Evolutionary conservation across 768 basidiomycete species (phyloP), one percentile per base, ranked within the genome.

Genomic region (Filobasidium floriforme): DNA sequence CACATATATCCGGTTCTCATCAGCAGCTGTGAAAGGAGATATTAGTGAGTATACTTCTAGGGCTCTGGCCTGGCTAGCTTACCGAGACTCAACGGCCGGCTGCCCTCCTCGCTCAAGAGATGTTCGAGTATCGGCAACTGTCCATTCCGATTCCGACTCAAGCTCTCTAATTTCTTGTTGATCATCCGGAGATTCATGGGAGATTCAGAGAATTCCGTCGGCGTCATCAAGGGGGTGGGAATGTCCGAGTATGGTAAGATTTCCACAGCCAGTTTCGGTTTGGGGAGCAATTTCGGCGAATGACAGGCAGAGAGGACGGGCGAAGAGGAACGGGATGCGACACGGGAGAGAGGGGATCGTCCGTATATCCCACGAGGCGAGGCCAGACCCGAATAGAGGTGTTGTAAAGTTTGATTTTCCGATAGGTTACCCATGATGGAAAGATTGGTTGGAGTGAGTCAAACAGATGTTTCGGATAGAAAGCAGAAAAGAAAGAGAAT

Each of bases 1-100:
- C 63, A 87, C 88, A 74, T 89, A 94, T 54, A 94, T 89, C 73
- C 89, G 83, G 14, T 81, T 75, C 7, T 83, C 82, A 73, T 87
- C 87, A 1, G 89, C 87, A 29, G 87, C 88, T 69, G 15, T 10
- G 41, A 29, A 37, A 9, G 32, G 32, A 37, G 32, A 37, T 3
- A 3, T 37, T 37, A 3, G 32, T 10, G 0, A 43, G 10, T 18
- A 1, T 18, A 32, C 15, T 10, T 12, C 22, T 11, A 7, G 28
- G 22, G 11, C 12, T 52, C 28, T 37, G 9, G 32, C 32, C 32
- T 37, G 9, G 4, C 32, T 37, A 49, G 60, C 61, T 52, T 41
- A 69, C 68, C 68, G 3, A 78, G 64, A 60, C 75, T 70, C 60
- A 78, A 59, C n/a, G 74, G 71, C 44, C 74, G 67, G 0, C 73